A percentile compares a stretch with the other conserved stretches of the same genome.
These are phyloP conservation scores for Pseudoturritis turrita DNA, from an alignment of 345 rosid genomes.

Conservation along the genomic window DNA sequence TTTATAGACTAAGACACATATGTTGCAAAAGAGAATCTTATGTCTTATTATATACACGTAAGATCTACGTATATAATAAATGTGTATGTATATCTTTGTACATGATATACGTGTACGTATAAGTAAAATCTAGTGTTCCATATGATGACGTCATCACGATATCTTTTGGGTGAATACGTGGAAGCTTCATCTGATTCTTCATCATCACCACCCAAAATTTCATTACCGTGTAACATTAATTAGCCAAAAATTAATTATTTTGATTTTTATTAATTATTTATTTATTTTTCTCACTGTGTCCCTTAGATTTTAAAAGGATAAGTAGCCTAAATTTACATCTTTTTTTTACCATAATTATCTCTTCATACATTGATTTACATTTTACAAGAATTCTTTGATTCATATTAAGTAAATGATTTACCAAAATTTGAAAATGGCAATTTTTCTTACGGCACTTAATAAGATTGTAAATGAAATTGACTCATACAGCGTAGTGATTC, in stretches of 20 bases:
- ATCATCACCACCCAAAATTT: background rate
- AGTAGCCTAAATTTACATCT: background rate
- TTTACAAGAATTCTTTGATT: background rate
- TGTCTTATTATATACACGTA: slow-evolving; percentile 20
- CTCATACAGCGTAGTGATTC: too few relatives aligned
- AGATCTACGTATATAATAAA: slow-evolving; percentile 8
- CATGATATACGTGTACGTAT: slow-evolving; percentile 17
- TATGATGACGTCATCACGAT: slow-evolving; percentile 36
- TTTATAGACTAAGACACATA: slow-evolving; percentile 22
- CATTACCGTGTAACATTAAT: background rate
- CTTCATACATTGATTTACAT: background rate
- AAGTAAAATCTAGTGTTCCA: slow-evolving; percentile 5
- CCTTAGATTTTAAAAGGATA: background rate
- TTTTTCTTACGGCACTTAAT: too few relatives aligned
- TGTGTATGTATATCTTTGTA: background rate
- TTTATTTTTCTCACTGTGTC: background rate
- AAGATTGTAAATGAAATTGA: too few relatives aligned
- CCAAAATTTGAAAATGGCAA: too few relatives aligned
- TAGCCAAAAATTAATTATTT: background rate
- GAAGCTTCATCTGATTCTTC: slow-evolving; percentile 8
- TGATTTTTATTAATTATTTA: background rate
- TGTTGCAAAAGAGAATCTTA: slow-evolving; percentile 19
- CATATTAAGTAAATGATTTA: too few relatives aligned
- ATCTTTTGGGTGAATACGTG: slow-evolving; percentile 24
- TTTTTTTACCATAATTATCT: background rate